Conservation (phyloP, 176 grass and related monocot genomes). For the Avena insularis region DNA sequence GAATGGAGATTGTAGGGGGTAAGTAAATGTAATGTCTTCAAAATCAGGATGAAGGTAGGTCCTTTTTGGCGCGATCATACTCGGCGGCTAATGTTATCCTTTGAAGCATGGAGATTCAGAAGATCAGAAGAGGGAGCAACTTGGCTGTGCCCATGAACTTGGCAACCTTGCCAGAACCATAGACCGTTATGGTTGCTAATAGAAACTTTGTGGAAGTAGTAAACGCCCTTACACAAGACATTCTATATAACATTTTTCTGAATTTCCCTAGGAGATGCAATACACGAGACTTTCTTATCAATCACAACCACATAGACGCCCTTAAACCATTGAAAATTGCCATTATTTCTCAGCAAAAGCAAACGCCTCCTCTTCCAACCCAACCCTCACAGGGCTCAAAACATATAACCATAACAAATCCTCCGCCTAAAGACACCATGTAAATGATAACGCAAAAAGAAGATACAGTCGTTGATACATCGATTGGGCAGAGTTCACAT, state of each 20-base stretch:
- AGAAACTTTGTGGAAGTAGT: too few relatives aligned
- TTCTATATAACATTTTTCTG: too few relatives aligned
- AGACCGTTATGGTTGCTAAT: neutral
- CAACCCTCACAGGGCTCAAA: slow-evolving; percentile 26
- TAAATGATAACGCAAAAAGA: slow-evolving; percentile 13
- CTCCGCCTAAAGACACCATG: neutral
- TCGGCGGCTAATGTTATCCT: too few relatives aligned
- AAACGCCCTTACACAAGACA: too few relatives aligned
- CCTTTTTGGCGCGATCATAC: too few relatives aligned
- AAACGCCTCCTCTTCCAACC: neutral
- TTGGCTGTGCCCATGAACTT: neutral
- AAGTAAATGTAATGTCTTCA: slow-evolving; percentile 63
- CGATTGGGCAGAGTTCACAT: neutral
- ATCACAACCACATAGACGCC: neutral
- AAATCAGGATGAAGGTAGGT: too few relatives aligned
- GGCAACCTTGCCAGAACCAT: too few relatives aligned
- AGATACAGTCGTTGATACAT: slow-evolving; percentile 19
- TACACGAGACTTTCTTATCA: neutral
- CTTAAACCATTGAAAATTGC: slow-evolving; percentile 9
- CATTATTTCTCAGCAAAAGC: slow-evolving; percentile 44
- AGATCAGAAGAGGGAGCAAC: neutral
- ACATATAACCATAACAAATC: slow-evolving; percentile 20
- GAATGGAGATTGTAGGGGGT: slow-evolving; percentile 61
- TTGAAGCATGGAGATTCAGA: too few relatives aligned
- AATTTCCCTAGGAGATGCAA: too few relatives aligned